These are phyloP conservation scores for Knoxia roxburghii DNA, from an alignment of 257 asterid species.

Conservation along the genomic window DNA sequence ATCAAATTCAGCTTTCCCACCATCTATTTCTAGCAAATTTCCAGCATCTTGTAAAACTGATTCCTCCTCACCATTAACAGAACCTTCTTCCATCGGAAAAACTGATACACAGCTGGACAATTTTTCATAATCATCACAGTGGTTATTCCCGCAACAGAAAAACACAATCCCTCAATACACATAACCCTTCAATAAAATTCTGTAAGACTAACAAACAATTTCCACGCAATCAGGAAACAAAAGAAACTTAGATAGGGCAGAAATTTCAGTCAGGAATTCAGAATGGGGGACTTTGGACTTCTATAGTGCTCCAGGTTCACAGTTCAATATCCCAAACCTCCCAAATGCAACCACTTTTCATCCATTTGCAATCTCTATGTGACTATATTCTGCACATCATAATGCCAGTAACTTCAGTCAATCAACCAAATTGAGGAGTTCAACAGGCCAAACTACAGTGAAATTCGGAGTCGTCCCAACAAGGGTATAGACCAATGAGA, in stretches of 20 bases:
- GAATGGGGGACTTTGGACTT: not conserved
- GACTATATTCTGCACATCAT: not conserved
- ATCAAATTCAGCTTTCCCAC: conserved; percentile 18
- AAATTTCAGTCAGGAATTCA: not conserved
- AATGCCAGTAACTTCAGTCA: not conserved
- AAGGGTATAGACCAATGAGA: not conserved
- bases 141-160: not conserved
- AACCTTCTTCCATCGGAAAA: conserved; percentile 51
- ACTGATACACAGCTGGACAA: not conserved
- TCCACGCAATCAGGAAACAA: not conserved
- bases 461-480: not conserved
- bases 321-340: not conserved
- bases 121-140: not conserved
- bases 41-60: conserved; percentile 25
- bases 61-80: conserved; percentile 32
- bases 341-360: not conserved
- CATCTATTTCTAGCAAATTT: conserved; percentile 25
- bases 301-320: not conserved
- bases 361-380: not conserved
- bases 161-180: not conserved
- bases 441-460: not conserved
- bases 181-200: not conserved
- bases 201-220: not conserved
- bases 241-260: not conserved
- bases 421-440: not conserved